Conservation (phyloP, 2,329 filamentous ascomycete species). For the Fonsecaea pedrosoi region DNA sequence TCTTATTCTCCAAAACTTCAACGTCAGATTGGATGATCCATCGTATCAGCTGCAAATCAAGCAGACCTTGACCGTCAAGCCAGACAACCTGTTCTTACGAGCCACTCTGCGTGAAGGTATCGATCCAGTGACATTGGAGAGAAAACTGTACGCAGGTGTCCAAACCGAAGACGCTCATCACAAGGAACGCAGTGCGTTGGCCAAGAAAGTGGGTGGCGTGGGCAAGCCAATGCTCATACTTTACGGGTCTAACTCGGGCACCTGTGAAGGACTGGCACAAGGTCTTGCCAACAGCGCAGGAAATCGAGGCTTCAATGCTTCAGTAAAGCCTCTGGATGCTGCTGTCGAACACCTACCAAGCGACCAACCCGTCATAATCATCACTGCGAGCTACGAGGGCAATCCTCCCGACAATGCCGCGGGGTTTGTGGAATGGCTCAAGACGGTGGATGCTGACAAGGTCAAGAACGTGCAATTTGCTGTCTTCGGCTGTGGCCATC, state of each 20-base stretch:
- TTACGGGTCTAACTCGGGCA: constrained; percentile 77
- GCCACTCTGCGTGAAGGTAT: constrained; percentile 61
- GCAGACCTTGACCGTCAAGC: constrained; percentile 51
- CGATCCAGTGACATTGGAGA: constrained; percentile 53
- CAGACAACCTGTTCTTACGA: constrained; percentile 67
- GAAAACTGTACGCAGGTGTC: constrained; percentile 42
- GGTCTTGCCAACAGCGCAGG: constrained; percentile 66
- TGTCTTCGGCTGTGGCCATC: constrained; percentile 72
- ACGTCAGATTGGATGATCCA: constrained; percentile 68
- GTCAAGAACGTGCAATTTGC: constrained; percentile 67
- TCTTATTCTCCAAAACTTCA: constrained; percentile 73
- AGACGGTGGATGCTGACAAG: constrained; percentile 58
- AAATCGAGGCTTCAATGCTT: constrained; percentile 65
- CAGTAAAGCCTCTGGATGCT: constrained; percentile 65
- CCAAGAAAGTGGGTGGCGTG: constrained; percentile 21
- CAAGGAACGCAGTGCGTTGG: constrained; percentile 13
- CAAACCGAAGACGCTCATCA: constrained; percentile 25
- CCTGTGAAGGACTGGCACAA: constrained; percentile 73
- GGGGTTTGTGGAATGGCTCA: constrained; percentile 72
- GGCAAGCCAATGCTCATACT: constrained; percentile 66
- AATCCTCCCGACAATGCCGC: constrained; percentile 75
- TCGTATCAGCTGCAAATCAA: constrained; percentile 50
- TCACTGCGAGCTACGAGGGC: constrained; percentile 77
- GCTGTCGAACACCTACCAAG: constrained; percentile 67
- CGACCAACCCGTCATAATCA: constrained; percentile 67